Conservation (phyloP, 2,329 filamentous ascomycete species). For the Diplodia scrobiculata region DNA sequence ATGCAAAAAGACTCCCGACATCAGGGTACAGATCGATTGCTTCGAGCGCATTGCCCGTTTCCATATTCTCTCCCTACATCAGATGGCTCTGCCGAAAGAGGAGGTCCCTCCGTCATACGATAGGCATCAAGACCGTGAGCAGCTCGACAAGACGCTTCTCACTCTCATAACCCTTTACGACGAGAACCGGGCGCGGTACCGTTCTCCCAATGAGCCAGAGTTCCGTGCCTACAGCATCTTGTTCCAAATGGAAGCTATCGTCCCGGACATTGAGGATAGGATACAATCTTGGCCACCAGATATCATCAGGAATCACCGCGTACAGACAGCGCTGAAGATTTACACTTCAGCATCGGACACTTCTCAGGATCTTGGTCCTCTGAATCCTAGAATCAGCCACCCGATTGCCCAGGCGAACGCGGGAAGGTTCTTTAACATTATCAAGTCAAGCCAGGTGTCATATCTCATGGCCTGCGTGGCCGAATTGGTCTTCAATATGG, state of each 20-base stretch:
- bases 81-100: constrained; percentile 51
- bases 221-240: constrained; percentile 65
- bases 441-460: constrained; percentile 58
- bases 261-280: constrained; percentile 59
- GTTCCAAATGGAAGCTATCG: constrained; percentile 52
- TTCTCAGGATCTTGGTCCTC: constrained; percentile 54
- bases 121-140: constrained; percentile 63
- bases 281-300: constrained; percentile 58
- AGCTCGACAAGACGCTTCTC: constrained; percentile 63
- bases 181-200: constrained; percentile 52
- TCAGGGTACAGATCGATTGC: constrained; percentile 61
- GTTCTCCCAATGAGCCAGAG: constrained; percentile 63
- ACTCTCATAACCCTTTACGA: constrained; percentile 65
- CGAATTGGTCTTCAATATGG: constrained; percentile 63
- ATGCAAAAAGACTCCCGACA: constrained; percentile 58
- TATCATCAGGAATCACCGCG: constrained; percentile 54
- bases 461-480: constrained; percentile 67
- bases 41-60: constrained; percentile 66
- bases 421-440: constrained; percentile 59
- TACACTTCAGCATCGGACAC: constrained; percentile 59
- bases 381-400: constrained; percentile 54
- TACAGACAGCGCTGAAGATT: constrained; percentile 60
- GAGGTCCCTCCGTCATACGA: constrained; percentile 44
- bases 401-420: constrained; percentile 62
- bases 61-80: constrained; percentile 63